A percentile compares a stretch with the other conserved stretches of the same genome.
These are phyloP conservation scores for Hysterangium stoloniferum DNA, from an alignment of 768 basidiomycete genomes.

Conservation along the genomic window DNA sequence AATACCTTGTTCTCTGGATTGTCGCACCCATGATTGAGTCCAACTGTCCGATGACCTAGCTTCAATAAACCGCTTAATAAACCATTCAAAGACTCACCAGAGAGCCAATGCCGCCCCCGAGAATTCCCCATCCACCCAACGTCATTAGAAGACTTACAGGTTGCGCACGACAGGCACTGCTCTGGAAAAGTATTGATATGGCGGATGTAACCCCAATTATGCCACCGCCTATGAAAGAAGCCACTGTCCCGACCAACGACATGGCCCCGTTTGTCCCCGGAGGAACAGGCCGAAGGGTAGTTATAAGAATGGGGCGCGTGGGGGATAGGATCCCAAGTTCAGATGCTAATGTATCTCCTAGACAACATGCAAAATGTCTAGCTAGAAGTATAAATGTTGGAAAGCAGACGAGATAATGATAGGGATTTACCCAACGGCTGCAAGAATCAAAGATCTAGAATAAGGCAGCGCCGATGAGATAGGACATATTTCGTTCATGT, in stretches of 20 bases:
- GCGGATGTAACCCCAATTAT: constrained; percentile 62
- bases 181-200: constrained; percentile 53
- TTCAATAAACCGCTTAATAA: constrained; percentile 5
- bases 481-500: constrained; percentile 53
- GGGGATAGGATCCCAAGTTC: constrained; percentile 84
- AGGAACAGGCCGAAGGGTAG: constrained; percentile 66
- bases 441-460: constrained; percentile 51
- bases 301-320: constrained; percentile 65
- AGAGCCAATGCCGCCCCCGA: constrained; percentile 73
- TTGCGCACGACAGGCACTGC: constrained; percentile 38
- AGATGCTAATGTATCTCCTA: constrained; percentile 89
- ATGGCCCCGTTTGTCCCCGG: constrained; percentile 90
- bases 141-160: constrained; percentile 32
- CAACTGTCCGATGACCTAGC: constrained; percentile 35
- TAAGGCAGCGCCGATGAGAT: constrained; percentile 33
- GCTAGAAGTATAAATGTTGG: not conserved
- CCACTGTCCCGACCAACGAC: constrained; percentile 64
- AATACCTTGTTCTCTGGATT: constrained; percentile 73
- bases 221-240: constrained; percentile 65
- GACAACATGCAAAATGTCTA: constrained; percentile 83
- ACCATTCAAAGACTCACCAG: constrained; percentile 39
- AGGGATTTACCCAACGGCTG: constrained; percentile 51
- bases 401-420: not conserved
- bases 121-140: constrained; percentile 50
- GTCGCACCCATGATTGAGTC: constrained; percentile 88